Percentiles rank a stretch among this genome's conserved stretches.
Evolutionary conservation across 495 filamentous ascomycete genomes (phyloP).

Genomic region (Xylaria bambusicola): DNA sequence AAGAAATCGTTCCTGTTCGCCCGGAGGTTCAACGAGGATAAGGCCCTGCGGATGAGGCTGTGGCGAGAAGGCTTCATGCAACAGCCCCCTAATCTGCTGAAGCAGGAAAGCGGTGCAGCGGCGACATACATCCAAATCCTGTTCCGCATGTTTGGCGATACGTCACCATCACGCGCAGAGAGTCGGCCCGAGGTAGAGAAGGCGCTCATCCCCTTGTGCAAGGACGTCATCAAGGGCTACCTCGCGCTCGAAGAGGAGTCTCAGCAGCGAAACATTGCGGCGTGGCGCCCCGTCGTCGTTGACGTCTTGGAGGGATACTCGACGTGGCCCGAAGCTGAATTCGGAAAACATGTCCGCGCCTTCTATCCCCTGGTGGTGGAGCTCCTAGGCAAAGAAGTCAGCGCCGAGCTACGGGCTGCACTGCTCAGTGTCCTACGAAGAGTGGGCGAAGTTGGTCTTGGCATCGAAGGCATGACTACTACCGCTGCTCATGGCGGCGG

Average conservation of each 20-base stretch:
- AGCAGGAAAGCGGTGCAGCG: slow-evolving; percentile 92
- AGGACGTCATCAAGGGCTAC: slow-evolving; percentile 85
- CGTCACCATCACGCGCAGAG: slow-evolving; percentile 74
- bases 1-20: slow-evolving; percentile 96
- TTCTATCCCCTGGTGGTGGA: slow-evolving; percentile 90
- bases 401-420: slow-evolving; percentile 71
- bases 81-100: slow-evolving; percentile 96
- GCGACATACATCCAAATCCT: slow-evolving; percentile 92
- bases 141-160: slow-evolving; percentile 95
- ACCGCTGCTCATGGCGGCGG: too few species aligned
- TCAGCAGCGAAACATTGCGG: slow-evolving; percentile 92
- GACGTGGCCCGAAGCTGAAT: slow-evolving; percentile 80
- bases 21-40: slow-evolving; percentile 95
- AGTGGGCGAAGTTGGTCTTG: slow-evolving; percentile 80
- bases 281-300: slow-evolving; percentile 95
- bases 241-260: slow-evolving; percentile 85
- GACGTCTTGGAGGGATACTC: slow-evolving; percentile 96
- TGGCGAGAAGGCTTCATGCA: slow-evolving; percentile 99
- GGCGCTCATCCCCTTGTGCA: slow-evolving; percentile 90
- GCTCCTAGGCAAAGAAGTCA: slow-evolving; percentile 78
- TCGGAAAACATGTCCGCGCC: slow-evolving; percentile 71
- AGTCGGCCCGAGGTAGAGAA: slow-evolving; percentile 80
- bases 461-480: slow-evolving; percentile 53
- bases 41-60: slow-evolving; percentile 88
- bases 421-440: slow-evolving; percentile 74